Conservation (phyloP, 1,139 yeast species). For the Kurtzmaniella quercitrusa region DNA sequence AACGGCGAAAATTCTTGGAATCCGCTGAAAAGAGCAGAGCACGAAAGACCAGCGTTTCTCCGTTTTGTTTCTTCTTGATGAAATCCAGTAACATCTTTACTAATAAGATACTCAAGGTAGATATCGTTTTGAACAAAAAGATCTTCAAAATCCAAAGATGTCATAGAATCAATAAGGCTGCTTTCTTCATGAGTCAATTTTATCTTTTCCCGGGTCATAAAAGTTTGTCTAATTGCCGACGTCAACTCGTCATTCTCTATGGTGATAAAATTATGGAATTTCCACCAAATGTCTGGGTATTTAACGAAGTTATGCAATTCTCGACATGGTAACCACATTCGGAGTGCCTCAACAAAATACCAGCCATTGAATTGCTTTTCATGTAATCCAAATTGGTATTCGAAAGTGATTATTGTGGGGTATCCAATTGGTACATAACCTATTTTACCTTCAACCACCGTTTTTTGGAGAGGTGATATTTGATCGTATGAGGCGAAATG, state of each 20-base stretch:
- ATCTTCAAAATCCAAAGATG: conserved; percentile 15
- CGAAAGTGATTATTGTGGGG: conserved; percentile 20
- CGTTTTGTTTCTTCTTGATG: conserved; percentile 14
- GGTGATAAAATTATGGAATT: conserved; percentile 18
- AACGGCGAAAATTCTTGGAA: neutral
- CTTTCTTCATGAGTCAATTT: conserved; percentile 4
- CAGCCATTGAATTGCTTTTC: conserved; percentile 20
- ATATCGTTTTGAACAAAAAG: conserved; percentile 14
- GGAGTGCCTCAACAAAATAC: conserved; percentile 26
- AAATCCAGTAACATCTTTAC: conserved; percentile 13
- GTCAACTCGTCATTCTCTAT: conserved; percentile 15
- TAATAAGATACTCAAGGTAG: conserved; percentile 17
- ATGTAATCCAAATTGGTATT: conserved; percentile 22
- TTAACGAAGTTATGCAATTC: neutral
- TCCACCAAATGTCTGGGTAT: conserved; percentile 11
- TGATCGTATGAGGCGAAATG: conserved; percentile 22
- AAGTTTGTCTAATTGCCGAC: conserved; percentile 10
- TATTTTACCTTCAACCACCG: conserved; percentile 34
- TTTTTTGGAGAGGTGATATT: conserved; percentile 22
- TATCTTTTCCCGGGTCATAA: conserved; percentile 7
- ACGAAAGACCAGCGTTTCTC: neutral
- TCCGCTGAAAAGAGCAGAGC: neutral
- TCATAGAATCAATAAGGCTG: conserved; percentile 13
- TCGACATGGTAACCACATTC: conserved; percentile 20
- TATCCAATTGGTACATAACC: conserved; percentile 32